Base-by-base conservation (phyloP, 306 rosid species). In the Quillaja saponaria region DNA sequence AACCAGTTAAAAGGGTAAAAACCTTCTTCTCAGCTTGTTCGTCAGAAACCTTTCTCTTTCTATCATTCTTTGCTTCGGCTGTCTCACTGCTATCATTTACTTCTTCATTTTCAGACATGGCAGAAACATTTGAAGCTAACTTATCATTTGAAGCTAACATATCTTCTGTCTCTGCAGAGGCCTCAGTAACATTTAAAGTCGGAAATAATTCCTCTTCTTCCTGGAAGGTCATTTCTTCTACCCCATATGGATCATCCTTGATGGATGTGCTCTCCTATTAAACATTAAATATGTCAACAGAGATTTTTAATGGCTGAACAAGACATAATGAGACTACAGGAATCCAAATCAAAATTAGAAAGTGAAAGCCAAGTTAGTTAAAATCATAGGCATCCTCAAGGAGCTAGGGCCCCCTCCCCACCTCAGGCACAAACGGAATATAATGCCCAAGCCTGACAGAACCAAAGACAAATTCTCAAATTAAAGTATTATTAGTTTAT, bases 141-240 rank as follows among this genome's bases (percentile, higher is more conserved):
- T n/a, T n/a, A n/a, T n/a, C n/a, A 37, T 37, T 37, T 10, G 50
- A 64, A 40, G 76, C 60, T 68, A 78, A 74, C 76, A 52, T 68
- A 34, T 63, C 89, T 65, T 84, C 92, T 65, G 64, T 39, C 46
- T 58, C 59, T 44, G 71, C 53, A 42, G 78, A 61, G 80, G 70
- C 56, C 44, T 80, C 85, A 48, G 85, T 61, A 81, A 63, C 69
- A 58, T 68, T 58, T 40, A 68, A 63, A 45, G 60, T 56, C 9
- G 83, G 80, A 58, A 89, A 83, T 56, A 94, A 81, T 76, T 89
- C 97, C 72, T 92, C 99, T 71, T 87, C 99, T 75, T 72, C 53
- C 77, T 76, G 63, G 73, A 94, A 94, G 48, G 87, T 87, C 99
- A 94, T 94, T 58, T 94, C 96, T 48, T 85, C 90, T 58, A 85